These are phyloP conservation scores for Mycena amicta DNA, from an alignment of 768 basidiomycete genomes.

Conservation along the genomic window DNA sequence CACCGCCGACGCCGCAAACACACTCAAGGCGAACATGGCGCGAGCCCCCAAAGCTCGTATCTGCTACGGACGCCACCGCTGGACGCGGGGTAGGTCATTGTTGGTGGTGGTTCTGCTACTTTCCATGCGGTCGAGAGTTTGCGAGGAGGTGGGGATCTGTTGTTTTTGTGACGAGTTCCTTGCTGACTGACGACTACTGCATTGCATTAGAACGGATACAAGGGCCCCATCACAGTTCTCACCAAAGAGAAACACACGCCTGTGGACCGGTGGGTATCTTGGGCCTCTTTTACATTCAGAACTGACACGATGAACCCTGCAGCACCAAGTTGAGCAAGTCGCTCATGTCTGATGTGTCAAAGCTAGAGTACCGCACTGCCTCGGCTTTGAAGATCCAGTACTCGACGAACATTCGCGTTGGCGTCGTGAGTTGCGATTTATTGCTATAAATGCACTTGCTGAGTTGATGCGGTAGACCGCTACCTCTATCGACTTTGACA, in stretches of 20 bases:
- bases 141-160: too few species aligned
- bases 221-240: constrained; percentile 74
- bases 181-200: too few species aligned
- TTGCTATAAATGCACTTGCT: not conserved
- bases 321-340: constrained; percentile 91
- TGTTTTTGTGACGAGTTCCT: too few species aligned
- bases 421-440: constrained; percentile 43
- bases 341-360: constrained; percentile 75
- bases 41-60: constrained; percentile 57
- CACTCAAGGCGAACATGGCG: constrained; percentile 66
- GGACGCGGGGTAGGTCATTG: constrained; percentile 75
- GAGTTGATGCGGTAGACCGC: constrained; percentile 51
- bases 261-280: constrained; percentile 67
- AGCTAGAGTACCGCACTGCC: constrained; percentile 71
- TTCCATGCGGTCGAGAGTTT: constrained; percentile 80
- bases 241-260: constrained; percentile 81
- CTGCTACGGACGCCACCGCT: constrained; percentile 44
- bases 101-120: constrained; percentile 84
- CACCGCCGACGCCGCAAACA: constrained; percentile 64
- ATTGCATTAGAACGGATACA: constrained; percentile 82
- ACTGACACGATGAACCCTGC: constrained; percentile 4
- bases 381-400: constrained; percentile 79
- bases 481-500: constrained; percentile 63
- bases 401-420: constrained; percentile 64
- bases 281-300: constrained; percentile 1